Evolutionary conservation across 2,329 filamentous ascomycete genomes (phyloP), one percentile per base, ranked within the genome.

Genomic region (Monosporascus sp.): DNA sequence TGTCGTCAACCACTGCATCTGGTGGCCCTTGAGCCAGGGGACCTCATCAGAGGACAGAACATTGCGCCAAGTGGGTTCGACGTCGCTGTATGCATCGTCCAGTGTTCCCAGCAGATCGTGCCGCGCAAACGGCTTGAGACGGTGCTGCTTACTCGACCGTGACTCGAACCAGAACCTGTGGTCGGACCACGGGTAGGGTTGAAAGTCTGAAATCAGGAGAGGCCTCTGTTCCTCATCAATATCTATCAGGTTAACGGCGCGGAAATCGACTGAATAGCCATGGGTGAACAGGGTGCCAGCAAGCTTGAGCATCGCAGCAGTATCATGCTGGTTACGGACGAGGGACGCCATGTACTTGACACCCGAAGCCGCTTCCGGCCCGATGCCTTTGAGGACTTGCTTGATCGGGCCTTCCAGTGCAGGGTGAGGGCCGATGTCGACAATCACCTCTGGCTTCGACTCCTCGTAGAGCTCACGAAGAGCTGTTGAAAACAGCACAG

Each of bases 11-110:
- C 75, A 79, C 60, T 85, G 80, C 65, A 86, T 78, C 52, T 69
- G 70, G 67, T 85, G 83, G 58, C 84, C 78, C 45, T 78, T 73
- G 5, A 83, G 71, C 72, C 84, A 86, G 1, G 85, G 79, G 0
- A 79, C 60, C 52, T 80, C 76, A 40, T 78, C 74, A 1, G 74
- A 57, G 14, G 70, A 70, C 35, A 80, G 60, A 26, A 76, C 70
- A 52, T 78, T 79, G 37, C 77, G 69, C 78, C 78, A 81, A 0
- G 68, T 74, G 0, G 75, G 75, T 58, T 78, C 74, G 2, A 72
- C 57, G 11, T 76, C 73, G 48, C 67, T 77, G 16, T 70, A 77
- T 46, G 71, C 71, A 54, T 74, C 71, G 11, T 72, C 73, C 22
- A 74, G 61, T 1, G 71, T 65, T 4, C 78, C 78, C 2, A 81